A percentile compares a stretch with the other conserved stretches of the same genome.
Conservation (phyloP, 495 filamentous ascomycete genomes). For the Penicillium daleae region DNA sequence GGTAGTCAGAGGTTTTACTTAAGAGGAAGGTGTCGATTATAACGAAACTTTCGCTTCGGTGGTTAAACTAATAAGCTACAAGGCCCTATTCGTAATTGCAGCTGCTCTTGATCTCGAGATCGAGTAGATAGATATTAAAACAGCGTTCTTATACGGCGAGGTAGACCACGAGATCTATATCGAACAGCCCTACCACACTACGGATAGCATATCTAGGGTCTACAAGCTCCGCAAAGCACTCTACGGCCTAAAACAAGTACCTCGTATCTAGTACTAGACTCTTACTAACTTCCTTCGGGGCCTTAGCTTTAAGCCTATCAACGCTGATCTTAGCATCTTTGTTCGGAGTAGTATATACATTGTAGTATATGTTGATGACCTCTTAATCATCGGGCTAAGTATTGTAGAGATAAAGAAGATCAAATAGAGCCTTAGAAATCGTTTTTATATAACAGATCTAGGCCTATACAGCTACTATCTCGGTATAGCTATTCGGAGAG, state of each 20-base stretch:
- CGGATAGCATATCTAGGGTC: too few relatives aligned
- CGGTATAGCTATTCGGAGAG: slow-evolving; percentile 31
- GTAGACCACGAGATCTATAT: slow-evolving; percentile 37
- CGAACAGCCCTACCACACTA: slow-evolving; percentile 5
- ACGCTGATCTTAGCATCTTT: neutral
- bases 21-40: too few relatives aligned
- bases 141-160: slow-evolving; percentile 36
- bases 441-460: too few relatives aligned
- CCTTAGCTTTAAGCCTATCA: neutral
- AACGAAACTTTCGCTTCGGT: too few relatives aligned
- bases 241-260: neutral
- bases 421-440: too few relatives aligned
- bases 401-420: slow-evolving; percentile 16
- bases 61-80: too few relatives aligned
- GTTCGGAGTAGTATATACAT: too few relatives aligned
- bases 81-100: slow-evolving; percentile 35
- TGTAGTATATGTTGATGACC: neutral
- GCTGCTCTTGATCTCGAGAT: slow-evolving; percentile 30
- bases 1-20: too few relatives aligned
- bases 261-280: neutral
- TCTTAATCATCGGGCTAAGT: neutral
- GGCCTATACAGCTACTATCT: slow-evolving; percentile 37
- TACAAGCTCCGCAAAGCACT: too few relatives aligned
- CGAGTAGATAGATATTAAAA: slow-evolving; percentile 40
- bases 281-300: neutral